Conservation (phyloP, 2,329 filamentous ascomycete genomes). For the Trichoderma sp. region DNA sequence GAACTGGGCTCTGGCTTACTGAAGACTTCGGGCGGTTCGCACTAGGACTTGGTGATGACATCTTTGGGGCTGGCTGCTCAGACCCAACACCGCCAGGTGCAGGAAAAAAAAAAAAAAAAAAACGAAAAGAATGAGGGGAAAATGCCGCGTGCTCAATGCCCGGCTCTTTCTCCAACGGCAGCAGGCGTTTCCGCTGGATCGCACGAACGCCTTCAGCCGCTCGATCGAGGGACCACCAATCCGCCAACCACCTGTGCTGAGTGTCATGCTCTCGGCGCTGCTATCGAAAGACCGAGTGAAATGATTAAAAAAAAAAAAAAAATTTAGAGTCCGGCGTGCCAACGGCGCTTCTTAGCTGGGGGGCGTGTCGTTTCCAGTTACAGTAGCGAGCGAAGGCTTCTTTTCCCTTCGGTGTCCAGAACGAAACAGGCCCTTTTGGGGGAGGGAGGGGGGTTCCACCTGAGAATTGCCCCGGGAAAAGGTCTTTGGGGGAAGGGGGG, state of each 20-base stretch:
- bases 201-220: slow-evolving; percentile 16
- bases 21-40: not conserved
- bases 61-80: not conserved
- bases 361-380: slow-evolving; percentile 6
- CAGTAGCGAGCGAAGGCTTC: slow-evolving; percentile 11
- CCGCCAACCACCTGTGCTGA: slow-evolving; percentile 12
- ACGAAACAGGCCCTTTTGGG: slow-evolving; percentile 8
- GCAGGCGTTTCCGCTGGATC: slow-evolving; percentile 8
- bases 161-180: not conserved
- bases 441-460: too few species aligned
- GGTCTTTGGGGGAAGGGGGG: not conserved
- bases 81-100: not conserved
- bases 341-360: not conserved
- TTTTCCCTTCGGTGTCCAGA: slow-evolving; percentile 17
- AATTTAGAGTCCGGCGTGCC: slow-evolving; percentile 4
- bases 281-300: slow-evolving; percentile 15
- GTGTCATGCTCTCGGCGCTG: slow-evolving; percentile 18
- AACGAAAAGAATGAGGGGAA: not conserved
- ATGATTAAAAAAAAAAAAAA: too few species aligned
- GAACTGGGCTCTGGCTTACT: not conserved
- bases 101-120: too few species aligned
- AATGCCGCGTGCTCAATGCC: slow-evolving; percentile 16
- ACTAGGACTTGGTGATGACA: not conserved
- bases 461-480: slow-evolving; percentile 14
- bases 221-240: not conserved